These are phyloP conservation scores for Durio zibethinus DNA, from an alignment of 345 rosid genomes.

Conservation along the genomic window DNA sequence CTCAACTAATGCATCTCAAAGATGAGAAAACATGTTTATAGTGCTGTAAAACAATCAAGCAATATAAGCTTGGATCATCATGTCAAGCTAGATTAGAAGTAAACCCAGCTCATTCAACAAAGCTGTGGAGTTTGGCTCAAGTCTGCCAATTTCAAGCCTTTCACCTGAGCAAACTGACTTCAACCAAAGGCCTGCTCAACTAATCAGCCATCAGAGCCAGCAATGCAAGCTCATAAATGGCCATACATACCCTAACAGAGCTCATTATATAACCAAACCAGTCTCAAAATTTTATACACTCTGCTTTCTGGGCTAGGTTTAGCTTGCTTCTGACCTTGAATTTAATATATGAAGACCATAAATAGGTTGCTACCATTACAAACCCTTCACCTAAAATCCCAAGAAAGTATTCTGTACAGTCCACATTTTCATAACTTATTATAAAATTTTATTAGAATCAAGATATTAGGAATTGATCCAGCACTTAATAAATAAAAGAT, in stretches of 20 bases:
- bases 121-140: neutral
- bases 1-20: neutral
- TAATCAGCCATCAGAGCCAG: slow-evolving; percentile 7
- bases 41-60: neutral
- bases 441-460: neutral
- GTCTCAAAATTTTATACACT: neutral
- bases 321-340: slow-evolving; percentile 5
- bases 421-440: neutral
- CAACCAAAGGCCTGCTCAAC: slow-evolving; percentile 1
- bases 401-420: neutral
- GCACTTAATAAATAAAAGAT: neutral
- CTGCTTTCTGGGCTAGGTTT: neutral
- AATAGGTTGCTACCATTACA: slow-evolving; percentile 2
- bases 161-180: neutral
- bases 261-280: neutral
- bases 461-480: neutral
- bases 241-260: neutral
- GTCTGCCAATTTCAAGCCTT: slow-evolving; percentile 3
- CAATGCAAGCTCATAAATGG: neutral
- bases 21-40: neutral
- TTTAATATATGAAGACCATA: neutral
- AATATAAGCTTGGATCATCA: neutral
- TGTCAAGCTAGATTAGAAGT: neutral
- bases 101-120: neutral
- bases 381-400: neutral